Conservation (phyloP, 2,329 filamentous ascomycete genomes). For the Xylaria sp. region DNA sequence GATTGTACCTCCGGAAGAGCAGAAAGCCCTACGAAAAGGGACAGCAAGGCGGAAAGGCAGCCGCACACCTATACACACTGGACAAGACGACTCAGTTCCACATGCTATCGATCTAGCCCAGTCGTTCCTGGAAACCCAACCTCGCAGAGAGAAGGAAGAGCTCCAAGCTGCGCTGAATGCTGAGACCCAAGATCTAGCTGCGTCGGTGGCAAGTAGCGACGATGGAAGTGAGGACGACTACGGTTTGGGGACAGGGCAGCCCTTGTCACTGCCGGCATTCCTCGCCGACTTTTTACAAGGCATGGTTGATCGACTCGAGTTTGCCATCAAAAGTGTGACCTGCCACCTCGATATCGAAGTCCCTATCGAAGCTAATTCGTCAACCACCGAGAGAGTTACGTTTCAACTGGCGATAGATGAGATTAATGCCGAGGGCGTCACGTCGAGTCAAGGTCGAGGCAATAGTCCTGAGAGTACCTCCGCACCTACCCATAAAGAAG, state of each 20-base stretch:
- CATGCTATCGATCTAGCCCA: conserved; percentile 78
- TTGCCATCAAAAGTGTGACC: conserved; percentile 72
- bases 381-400: conserved; percentile 66
- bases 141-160: conserved; percentile 71
- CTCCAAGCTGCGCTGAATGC: conserved; percentile 75
- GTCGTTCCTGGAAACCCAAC: conserved; percentile 80
- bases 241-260: conserved; percentile 74
- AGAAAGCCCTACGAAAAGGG: conserved; percentile 46
- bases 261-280: conserved; percentile 75
- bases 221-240: conserved; percentile 71
- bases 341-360: conserved; percentile 73
- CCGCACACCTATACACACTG: conserved; percentile 38
- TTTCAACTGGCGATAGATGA: conserved; percentile 73
- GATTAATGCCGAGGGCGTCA: conserved; percentile 75
- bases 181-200: conserved; percentile 70
- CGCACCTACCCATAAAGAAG: conserved; percentile 63
- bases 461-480: conserved; percentile 49
- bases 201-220: conserved; percentile 70
- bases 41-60: conserved; percentile 43
- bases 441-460: conserved; percentile 52
- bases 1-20: conserved; percentile 58
- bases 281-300: conserved; percentile 78
- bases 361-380: conserved; percentile 60
- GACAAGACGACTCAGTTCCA: conserved; percentile 62
- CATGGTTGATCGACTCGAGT: conserved; percentile 75